Base-by-base conservation (phyloP, 306 rosid species). In the Dryas alaskensis region DNA sequence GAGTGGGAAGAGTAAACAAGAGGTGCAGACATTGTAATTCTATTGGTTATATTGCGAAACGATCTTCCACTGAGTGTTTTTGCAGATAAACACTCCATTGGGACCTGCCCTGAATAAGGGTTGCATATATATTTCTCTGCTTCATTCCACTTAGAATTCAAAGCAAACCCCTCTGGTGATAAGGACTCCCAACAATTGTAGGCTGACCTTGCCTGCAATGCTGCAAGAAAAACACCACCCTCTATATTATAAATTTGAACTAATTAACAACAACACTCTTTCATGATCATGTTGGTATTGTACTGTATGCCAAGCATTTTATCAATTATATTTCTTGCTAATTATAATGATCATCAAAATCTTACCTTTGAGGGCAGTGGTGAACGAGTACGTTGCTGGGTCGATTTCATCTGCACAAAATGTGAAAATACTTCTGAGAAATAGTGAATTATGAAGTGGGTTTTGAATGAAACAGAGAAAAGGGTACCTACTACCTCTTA, bases 41-140 rank as follows among this genome's bases (percentile, higher is more conserved):
- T 80, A 77, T 84, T 89, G 10, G 91, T 72, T 51, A 81, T 78
- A 45, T 83, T 92, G 14, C 84, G 78, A 78, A 91, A 91, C 31
- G 91, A 94, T 81, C 95, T 89, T 78, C 92, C 96, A 75, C 95
- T 89, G 3, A 87, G 92, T 53, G 99, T 89, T 84, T 92, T 94
- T 53, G 97, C 88, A 50, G 99, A 94, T 67, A 94, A 79, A 89
- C 99, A 94, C 81, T 94, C 99, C 82, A 88, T 70, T 55, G 99
- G 99, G 37, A 94, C 87, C 27, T 94, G 92, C 46, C 99, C 99
- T 10, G 99, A 94, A 72, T 84, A 83, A 53, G 99, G 99, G 45
- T 94, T 94, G 87, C 97, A 84, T 73, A 94, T 94, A 62, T 92
- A 94, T 48, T 85, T 94, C 79, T 94, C 99, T 69, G 99, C 99